Base-by-base conservation (phyloP, 2,329 filamentous ascomycete genomes). In the Penicillium sp. region DNA sequence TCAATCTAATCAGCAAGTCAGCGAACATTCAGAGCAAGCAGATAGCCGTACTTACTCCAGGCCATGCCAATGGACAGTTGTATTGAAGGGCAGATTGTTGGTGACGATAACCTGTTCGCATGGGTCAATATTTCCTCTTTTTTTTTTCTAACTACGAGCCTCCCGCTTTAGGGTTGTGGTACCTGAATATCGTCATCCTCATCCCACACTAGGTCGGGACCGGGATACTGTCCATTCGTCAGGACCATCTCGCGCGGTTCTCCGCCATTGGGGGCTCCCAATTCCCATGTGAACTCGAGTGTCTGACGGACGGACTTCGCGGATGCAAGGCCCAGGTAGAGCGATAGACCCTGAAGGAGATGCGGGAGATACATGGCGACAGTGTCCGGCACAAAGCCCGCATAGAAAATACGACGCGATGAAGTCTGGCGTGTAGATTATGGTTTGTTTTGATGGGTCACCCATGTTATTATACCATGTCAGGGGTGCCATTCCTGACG, bases 61-160 rank as follows among this genome's bases (percentile, higher is more conserved):
- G 26, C 78, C 78, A 54, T 75, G 73, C 56, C 71, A 76, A 53
- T 76, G 74, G n/a, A 76, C 64, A 2, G 71, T 71, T 1, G 68
- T 71, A 11, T 74, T 69, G 60, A 69, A 73, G 1, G 73, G 72
- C 54, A 75, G 56, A 9, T 70, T 58, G 48, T 76, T 76, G 52
- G 73, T 66, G 13, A 76, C 70, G n/a, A 70, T 58, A 30, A 75
- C 64, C 69, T 73, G 35, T 41, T 17, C 7, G 19, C 3, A 26
- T 46, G 62, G 15, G 60, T 61, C 35, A 48, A 54, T 48, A 11
- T 31, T 23, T 15, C 8, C 17, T 7, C 13, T 15, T 26, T 7
- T 11, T 8, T 44, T 9, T 1, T 35, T 55, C 5, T 13, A 3
- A 26, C 26, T 26, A 3, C 26, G 26, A 26, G 26, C 3, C 6